Percentiles rank a stretch among this genome's conserved stretches.
phyloP scores from a whole-genome alignment of 1,284 basidiomycete genomes.

The Cryptococcus jaspeensis region DNA sequence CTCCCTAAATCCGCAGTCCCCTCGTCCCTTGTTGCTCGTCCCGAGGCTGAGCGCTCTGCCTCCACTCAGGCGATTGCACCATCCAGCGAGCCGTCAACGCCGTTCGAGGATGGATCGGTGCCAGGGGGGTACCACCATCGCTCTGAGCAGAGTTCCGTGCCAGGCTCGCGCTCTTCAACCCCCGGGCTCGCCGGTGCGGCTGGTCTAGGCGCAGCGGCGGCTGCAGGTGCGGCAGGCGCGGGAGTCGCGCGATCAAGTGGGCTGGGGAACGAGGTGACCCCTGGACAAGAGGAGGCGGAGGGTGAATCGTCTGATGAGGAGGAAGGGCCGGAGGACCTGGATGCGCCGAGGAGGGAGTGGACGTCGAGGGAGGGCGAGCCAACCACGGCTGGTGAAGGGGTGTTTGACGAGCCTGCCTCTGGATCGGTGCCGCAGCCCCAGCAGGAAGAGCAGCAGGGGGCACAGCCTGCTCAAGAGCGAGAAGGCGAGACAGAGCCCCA shows the following conservation, averaged over 20 bases:
- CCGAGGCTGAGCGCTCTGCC: conserved; percentile 30
- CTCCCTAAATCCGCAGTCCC: conserved; percentile 35
- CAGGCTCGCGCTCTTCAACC: not conserved
- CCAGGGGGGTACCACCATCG: not conserved
- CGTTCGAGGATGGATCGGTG: conserved; percentile 1
- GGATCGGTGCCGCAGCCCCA: not conserved
- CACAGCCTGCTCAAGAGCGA: conserved; percentile 37
- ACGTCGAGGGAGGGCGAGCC: too few species aligned
- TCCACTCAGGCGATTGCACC: conserved; percentile 43
- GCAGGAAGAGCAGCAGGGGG: not conserved
- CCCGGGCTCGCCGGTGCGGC: not conserved
- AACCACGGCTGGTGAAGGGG: too few species aligned
- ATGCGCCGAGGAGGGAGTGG: conserved; percentile 27
- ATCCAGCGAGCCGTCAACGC: conserved; percentile 27
- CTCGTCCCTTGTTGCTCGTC: conserved; percentile 17
- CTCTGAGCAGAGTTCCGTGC: not conserved
- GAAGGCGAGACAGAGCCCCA: conserved; percentile 43
- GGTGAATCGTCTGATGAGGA: conserved; percentile 45
- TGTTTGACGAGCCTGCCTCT: not conserved
- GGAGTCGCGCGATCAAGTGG: conserved; percentile 8
- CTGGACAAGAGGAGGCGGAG: conserved; percentile 1
- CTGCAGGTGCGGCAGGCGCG: not conserved
- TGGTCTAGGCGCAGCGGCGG: not conserved
- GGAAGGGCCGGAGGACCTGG: conserved; percentile 51
- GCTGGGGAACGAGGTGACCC: conserved; percentile 10